phyloP scores from a whole-genome alignment of 108 stramenopile species.

The Fragilaria crotonensis region DNA sequence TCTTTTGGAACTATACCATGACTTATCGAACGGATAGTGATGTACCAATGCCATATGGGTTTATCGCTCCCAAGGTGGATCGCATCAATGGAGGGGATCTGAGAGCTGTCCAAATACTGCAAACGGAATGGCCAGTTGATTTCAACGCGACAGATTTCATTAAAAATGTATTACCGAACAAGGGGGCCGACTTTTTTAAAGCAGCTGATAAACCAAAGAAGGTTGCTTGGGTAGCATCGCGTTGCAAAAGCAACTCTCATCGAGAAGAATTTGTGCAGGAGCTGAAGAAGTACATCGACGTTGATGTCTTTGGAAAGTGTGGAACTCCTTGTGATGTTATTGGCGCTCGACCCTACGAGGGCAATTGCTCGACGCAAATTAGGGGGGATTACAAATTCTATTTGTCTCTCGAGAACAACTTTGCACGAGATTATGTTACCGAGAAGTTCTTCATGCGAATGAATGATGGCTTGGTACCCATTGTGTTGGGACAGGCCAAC shows the following conservation, averaged over 20 bases:
- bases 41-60: too few relatives aligned
- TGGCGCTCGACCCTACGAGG: neutral
- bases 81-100: constrained; percentile 1
- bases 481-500: constrained; percentile 22
- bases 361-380: constrained; percentile 14
- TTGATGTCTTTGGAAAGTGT: constrained; percentile 19
- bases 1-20: constrained; percentile 34
- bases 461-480: constrained; percentile 7
- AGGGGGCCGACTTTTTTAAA: constrained; percentile 1
- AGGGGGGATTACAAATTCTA: constrained; percentile 26
- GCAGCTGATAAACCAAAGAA: constrained; percentile 13
- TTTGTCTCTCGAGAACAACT: constrained; percentile 25
- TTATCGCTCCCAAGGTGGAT: constrained; percentile 23
- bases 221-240: constrained; percentile 28
- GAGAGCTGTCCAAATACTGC: constrained; percentile 5
- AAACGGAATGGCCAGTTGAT: constrained; percentile 1
- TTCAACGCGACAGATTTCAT: constrained; percentile 4
- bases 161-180: neutral
- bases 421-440: constrained; percentile 27
- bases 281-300: constrained; percentile 18
- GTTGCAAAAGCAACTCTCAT: constrained; percentile 12
- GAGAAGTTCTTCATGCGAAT: constrained; percentile 35
- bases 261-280: constrained; percentile 27
- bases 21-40: constrained; percentile 20
- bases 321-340: neutral